A percentile compares a stretch with the other conserved stretches of the same genome.
phyloP scores from a whole-genome alignment of 2,329 filamentous ascomycete genomes.

The Aspergillus ibericus region DNA sequence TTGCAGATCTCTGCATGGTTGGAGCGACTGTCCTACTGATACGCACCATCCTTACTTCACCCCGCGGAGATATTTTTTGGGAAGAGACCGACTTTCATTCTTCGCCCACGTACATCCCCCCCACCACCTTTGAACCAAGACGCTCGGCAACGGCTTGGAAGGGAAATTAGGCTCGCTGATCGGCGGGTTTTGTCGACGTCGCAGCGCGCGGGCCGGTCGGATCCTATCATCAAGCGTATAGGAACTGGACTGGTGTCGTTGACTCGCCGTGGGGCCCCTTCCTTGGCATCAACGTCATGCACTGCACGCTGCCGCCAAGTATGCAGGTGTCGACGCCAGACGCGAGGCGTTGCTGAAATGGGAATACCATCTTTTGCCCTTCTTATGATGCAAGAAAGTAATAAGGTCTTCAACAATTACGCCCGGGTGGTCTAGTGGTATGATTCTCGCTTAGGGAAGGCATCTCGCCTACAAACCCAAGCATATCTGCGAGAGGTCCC shows the following conservation, averaged over 20 bases:
- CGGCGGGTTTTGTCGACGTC: neutral
- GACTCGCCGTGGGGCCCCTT: slow-evolving; percentile 10
- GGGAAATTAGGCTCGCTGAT: neutral
- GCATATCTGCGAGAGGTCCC: slow-evolving; percentile 30
- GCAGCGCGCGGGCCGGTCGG: neutral
- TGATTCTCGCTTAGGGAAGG: slow-evolving; percentile 68
- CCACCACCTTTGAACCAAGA: neutral
- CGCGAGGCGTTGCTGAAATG: neutral
- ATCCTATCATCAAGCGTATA: neutral
- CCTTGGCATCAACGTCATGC: slow-evolving; percentile 29
- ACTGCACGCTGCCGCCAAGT: slow-evolving; percentile 17
- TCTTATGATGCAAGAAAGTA: neutral
- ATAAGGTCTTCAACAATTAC: neutral
- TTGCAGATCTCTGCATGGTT: slow-evolving; percentile 75
- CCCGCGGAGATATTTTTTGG: neutral
- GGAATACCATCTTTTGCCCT: neutral
- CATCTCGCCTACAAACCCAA: slow-evolving; percentile 12
- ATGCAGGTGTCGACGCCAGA: slow-evolving; percentile 14
- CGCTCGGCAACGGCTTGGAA: neutral
- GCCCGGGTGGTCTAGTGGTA: slow-evolving; percentile 63
- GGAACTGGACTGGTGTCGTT: neutral
- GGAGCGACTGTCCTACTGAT: slow-evolving; percentile 67
- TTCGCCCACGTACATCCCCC: neutral
- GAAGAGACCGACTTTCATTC: neutral
- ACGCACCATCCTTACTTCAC: slow-evolving; percentile 26